Evolutionary conservation across 2,329 filamentous ascomycete genomes (phyloP).

Genomic region (Beauveria pseudobassiana): DNA sequence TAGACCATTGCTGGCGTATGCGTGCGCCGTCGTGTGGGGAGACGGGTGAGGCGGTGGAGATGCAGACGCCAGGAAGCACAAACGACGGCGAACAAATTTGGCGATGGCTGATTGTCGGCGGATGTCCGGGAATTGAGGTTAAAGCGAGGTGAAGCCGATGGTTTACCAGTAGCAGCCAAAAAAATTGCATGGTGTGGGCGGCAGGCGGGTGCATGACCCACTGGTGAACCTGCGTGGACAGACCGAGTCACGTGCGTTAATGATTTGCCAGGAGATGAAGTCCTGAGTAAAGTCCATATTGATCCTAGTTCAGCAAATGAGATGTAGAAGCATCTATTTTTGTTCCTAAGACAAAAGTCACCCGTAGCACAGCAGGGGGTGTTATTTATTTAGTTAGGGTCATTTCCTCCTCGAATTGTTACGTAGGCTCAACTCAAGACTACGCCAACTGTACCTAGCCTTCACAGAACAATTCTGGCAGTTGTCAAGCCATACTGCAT

Average conservation of each 20-base stretch:
- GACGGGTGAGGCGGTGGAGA: constrained; percentile 19
- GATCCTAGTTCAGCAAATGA: background rate
- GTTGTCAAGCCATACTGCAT: background rate
- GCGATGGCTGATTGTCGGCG: constrained; percentile 37
- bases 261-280: background rate
- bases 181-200: background rate
- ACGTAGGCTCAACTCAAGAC: no score
- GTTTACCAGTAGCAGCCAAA: constrained; percentile 13
- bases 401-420: no score
- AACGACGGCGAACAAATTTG: constrained; percentile 12
- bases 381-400: background rate
- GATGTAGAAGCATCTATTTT: background rate
- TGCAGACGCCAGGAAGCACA: constrained; percentile 18
- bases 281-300: no score
- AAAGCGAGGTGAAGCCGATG: constrained; percentile 33
- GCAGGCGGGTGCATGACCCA: background rate
- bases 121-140: constrained; percentile 32
- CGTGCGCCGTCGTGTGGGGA: constrained; percentile 29
- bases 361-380: background rate
- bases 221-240: background rate
- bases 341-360: background rate
- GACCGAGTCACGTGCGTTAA: background rate
- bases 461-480: no score
- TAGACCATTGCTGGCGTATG: constrained; percentile 38
- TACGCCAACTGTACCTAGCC: no score